These are phyloP conservation scores for Candida insectalens DNA, from an alignment of 805 yeast species.

Conservation along the genomic window DNA sequence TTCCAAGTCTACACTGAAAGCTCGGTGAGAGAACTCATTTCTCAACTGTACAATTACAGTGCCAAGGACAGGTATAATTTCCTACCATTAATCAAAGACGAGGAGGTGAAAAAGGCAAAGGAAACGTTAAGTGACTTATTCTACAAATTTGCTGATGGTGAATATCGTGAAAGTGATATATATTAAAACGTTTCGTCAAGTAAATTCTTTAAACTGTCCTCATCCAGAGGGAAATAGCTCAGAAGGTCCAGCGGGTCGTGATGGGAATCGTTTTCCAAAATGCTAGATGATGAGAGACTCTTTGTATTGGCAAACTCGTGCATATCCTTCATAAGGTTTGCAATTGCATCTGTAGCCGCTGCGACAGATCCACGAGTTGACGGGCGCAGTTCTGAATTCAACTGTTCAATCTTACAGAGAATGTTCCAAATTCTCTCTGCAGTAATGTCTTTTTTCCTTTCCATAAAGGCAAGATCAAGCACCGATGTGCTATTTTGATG, in stretches of 20 bases:
- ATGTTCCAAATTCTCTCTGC: conserved; percentile 3
- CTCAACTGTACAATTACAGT: conserved; percentile 4
- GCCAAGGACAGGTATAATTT: conserved; percentile 7
- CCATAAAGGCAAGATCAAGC: conserved; percentile 3
- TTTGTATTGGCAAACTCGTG: not conserved
- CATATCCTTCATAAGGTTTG: not conserved
- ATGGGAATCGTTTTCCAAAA: no score
- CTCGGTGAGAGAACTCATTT: conserved; percentile 7
- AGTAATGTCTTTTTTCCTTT: conserved; percentile 1
- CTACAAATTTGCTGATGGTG: conserved; percentile 7
- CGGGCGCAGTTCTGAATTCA: conserved; percentile 1
- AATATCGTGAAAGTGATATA: no score
- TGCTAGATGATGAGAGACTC: not conserved
- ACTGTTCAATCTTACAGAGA: conserved; percentile 1
- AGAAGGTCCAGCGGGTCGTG: not conserved
- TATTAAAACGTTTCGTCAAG: no score
- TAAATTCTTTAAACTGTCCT: not conserved
- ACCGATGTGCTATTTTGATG: not conserved
- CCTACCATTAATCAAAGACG: conserved; percentile 1
- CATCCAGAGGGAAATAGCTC: not conserved
- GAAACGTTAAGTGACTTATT: conserved; percentile 6
- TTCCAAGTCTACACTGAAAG: conserved; percentile 10
- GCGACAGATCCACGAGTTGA: conserved; percentile 4
- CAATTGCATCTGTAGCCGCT: not conserved
- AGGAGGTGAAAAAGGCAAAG: conserved; percentile 4